Conservation (phyloP, 2,329 filamentous ascomycete species). For the Ascochyta viciae-villosae region DNA sequence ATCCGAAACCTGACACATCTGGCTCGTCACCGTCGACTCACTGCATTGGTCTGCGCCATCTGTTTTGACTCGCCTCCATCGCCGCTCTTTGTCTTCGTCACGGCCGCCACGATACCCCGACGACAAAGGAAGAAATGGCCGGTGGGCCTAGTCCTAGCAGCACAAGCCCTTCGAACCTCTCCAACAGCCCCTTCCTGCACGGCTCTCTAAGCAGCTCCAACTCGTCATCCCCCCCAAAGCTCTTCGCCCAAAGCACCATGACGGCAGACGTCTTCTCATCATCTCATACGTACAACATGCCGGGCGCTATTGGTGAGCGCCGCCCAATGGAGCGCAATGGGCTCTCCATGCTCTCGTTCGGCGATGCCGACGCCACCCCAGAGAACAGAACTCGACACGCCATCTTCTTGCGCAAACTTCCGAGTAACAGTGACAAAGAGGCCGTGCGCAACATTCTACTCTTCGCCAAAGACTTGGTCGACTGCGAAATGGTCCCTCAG, state of each 20-base stretch:
- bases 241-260: conserved; percentile 48
- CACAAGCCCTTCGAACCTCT: conserved; percentile 50
- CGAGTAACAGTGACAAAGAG: conserved; percentile 64
- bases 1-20: conserved; percentile 30
- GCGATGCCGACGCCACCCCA: conserved; percentile 41
- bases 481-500: conserved; percentile 62
- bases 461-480: conserved; percentile 69
- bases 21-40: conserved; percentile 21
- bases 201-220: conserved; percentile 50
- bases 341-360: conserved; percentile 45
- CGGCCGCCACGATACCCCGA: conserved; percentile 34
- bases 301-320: conserved; percentile 52
- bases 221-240: conserved; percentile 49
- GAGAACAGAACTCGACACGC: conserved; percentile 37
- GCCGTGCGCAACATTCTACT: conserved; percentile 68
- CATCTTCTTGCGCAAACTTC: conserved; percentile 66
- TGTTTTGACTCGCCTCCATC: conserved; percentile 22
- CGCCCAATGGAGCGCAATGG: conserved; percentile 47
- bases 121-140: conserved; percentile 50
- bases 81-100: conserved; percentile 42
- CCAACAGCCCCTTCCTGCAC: conserved; percentile 50
- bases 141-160: conserved; percentile 52
- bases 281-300: conserved; percentile 49
- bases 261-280: conserved; percentile 51
- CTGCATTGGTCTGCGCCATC: conserved; percentile 29